phyloP scores from a whole-genome alignment of 257 asterid species.

The Fraxinus americana region DNA sequence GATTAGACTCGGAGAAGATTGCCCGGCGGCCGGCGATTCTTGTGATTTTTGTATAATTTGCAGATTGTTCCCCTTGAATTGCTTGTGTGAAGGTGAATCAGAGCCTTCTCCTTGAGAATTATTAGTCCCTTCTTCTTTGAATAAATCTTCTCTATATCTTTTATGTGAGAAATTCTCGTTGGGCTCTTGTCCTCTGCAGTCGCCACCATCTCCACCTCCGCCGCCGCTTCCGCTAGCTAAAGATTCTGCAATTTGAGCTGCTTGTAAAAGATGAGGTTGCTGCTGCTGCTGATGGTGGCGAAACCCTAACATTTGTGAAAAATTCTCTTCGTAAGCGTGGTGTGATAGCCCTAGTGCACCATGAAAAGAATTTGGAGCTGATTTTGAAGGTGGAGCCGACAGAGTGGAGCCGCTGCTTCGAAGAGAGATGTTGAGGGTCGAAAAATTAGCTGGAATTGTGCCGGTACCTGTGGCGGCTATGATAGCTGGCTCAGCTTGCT shows the following conservation, averaged over 20 bases:
- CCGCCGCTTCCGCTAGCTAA: slow-evolving; percentile 37
- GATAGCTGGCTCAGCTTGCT: slow-evolving; percentile 86
- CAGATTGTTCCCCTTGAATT: slow-evolving; percentile 33
- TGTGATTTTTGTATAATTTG: slow-evolving; percentile 36
- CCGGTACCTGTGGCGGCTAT: slow-evolving; percentile 89
- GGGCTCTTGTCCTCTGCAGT: slow-evolving; percentile 35
- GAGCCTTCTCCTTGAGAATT: slow-evolving; percentile 48
- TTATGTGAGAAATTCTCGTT: slow-evolving; percentile 61
- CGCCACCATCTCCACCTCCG: slow-evolving; percentile 23
- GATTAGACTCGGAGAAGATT: slow-evolving; percentile 38
- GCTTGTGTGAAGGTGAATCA: slow-evolving; percentile 59
- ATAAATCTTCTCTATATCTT: slow-evolving; percentile 69
- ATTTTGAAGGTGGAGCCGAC: slow-evolving; percentile 65
- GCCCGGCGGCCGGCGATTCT: slow-evolving; percentile 32
- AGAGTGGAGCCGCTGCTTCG: slow-evolving; percentile 70
- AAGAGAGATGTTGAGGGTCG: slow-evolving; percentile 61
- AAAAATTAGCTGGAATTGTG: slow-evolving; percentile 71
- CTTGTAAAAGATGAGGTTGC: slow-evolving; percentile 40
- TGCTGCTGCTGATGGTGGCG: slow-evolving; percentile 38
- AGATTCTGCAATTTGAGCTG: slow-evolving; percentile 43
- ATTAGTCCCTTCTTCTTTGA: slow-evolving; percentile 53
- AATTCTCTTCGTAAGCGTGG: slow-evolving; percentile 55
- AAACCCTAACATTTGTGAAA: slow-evolving; percentile 72
- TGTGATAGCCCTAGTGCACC: slow-evolving; percentile 55
- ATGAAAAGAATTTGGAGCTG: slow-evolving; percentile 66